Evolutionary conservation across 352 stramenopile genomes (phyloP).

Genomic region (Pythium phragmiticola): DNA sequence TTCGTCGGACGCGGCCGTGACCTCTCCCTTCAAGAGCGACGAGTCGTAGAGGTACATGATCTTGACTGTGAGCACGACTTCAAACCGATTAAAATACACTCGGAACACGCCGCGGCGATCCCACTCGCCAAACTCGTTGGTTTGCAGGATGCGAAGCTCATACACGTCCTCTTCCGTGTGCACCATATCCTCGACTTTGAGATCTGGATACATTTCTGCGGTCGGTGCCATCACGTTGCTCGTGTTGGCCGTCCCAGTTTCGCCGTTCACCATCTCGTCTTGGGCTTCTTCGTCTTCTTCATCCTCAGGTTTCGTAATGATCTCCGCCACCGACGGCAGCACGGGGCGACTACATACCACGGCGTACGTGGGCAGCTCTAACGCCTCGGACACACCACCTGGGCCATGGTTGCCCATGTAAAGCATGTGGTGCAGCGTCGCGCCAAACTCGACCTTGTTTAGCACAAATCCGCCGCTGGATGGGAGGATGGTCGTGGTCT

Average conservation of each 20-base stretch:
- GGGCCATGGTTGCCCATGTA: constrained; percentile 75
- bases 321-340: constrained; percentile 51
- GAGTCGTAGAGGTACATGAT: constrained; percentile 88
- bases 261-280: constrained; percentile 35
- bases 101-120: constrained; percentile 69
- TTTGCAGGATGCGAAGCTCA: constrained; percentile 79
- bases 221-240: constrained; percentile 80
- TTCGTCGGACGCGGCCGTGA: constrained; percentile 59
- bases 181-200: constrained; percentile 59
- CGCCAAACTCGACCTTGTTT: constrained; percentile 74
- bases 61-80: constrained; percentile 83
- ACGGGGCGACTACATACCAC: constrained; percentile 71
- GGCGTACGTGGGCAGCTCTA: constrained; percentile 77
- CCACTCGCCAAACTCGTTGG: constrained; percentile 82
- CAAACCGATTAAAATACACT: constrained; percentile 81
- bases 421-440: constrained; percentile 78
- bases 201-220: constrained; percentile 75
- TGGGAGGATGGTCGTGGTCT: constrained; percentile 66
- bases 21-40: constrained; percentile 72
- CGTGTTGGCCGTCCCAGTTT: constrained; percentile 46
- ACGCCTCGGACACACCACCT: constrained; percentile 71
- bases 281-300: constrained; percentile 49
- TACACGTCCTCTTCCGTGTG: constrained; percentile 82
- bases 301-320: constrained; percentile 60
- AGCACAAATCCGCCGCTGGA: constrained; percentile 75